Base-by-base conservation (phyloP, 352 stramenopile species). In the Aphanomyces astaci region DNA sequence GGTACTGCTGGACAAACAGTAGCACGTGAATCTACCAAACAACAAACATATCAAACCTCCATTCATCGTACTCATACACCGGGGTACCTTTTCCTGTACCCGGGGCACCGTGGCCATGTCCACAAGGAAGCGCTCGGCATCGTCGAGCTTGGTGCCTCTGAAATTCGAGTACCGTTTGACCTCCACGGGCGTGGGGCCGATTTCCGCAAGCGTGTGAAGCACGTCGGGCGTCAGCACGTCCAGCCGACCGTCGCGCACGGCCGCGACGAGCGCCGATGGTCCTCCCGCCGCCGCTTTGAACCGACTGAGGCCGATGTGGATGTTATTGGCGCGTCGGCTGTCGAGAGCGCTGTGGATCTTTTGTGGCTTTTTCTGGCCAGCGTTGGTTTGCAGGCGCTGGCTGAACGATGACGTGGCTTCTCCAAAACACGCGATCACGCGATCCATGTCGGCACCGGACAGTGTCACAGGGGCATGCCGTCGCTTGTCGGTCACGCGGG, bases 321-420 rank as follows among this genome's bases (percentile, higher is more conserved):
- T 91, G 46, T 89, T 91, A 75, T 91, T 91, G 4, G 80, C 84
- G 25, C 84, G 78, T 13, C 82, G 73, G n/a, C 82, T 82, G 72
- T 93, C 84, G 4, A 93, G 68, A 0, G 82, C 82, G 10, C 75
- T 82, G 24, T 54, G 27, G 0, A 31, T n/a, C 24, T 65, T 65
- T 3, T 9, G 2, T 54, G 36, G 11, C n/a, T 63, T 77, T 74
- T 7, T 28, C 64, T 49, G 68, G 30, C 67, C n/a, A 51, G 49
- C 66, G 51, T 15, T 43, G 7, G 36, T 43, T 43, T 43, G 36
- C 36, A 7, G 36, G 7, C 36, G 36, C 36, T 43, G n/a, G n/a
- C n/a, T n/a, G n/a, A n/a, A n/a, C 0, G 60, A 31, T 39, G 52
- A 39, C 7, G 66, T 64, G 55, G 53, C 54, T 22, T 80, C 76